phyloP scores from a whole-genome alignment of 805 yeast genomes.

The Kuraishia floccosa region DNA sequence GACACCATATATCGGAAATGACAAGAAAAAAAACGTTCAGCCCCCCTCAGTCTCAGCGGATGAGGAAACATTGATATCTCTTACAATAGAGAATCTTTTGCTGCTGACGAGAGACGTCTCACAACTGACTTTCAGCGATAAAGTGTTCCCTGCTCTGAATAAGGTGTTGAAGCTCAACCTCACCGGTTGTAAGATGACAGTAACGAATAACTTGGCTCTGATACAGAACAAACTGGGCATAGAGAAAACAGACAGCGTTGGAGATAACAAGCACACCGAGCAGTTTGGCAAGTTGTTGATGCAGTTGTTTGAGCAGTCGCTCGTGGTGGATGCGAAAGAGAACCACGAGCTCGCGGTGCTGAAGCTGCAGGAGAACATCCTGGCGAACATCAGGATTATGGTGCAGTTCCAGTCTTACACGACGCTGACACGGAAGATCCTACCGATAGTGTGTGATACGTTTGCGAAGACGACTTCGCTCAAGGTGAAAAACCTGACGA shows the following conservation, averaged over 20 bases:
- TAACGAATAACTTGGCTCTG: slow-evolving; percentile 15
- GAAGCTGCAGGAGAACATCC: slow-evolving; percentile 20
- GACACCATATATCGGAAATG: slow-evolving; percentile 20
- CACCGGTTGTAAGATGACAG: slow-evolving; percentile 15
- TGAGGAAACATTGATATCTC: slow-evolving; percentile 28
- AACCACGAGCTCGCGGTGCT: slow-evolving; percentile 7
- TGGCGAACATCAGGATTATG: slow-evolving; percentile 14
- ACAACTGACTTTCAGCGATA: slow-evolving; percentile 66
- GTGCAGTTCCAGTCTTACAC: slow-evolving; percentile 27
- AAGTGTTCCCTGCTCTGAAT: slow-evolving; percentile 37
- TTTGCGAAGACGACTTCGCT: slow-evolving; percentile 81
- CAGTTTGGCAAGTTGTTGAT: slow-evolving; percentile 16
- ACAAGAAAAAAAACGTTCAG: slow-evolving; percentile 9
- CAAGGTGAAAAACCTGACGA: slow-evolving; percentile 61
- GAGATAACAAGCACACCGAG: slow-evolving; percentile 9
- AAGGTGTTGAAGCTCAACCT: slow-evolving; percentile 14
- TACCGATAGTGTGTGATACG: slow-evolving; percentile 59
- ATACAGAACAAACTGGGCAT: slow-evolving; percentile 18
- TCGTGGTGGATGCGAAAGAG: slow-evolving; percentile 7
- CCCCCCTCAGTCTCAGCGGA: slow-evolving; percentile 7
- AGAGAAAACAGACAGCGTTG: slow-evolving; percentile 9
- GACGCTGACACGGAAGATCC: slow-evolving; percentile 60
- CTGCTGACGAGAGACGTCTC: slow-evolving; percentile 58
- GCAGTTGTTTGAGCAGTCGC: slow-evolving; percentile 20
- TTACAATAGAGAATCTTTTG: slow-evolving; percentile 43